A percentile compares a stretch with the other conserved stretches of the same genome.
Conservation (phyloP, 1,284 basidiomycete species). For the Leccinum proliferum region DNA sequence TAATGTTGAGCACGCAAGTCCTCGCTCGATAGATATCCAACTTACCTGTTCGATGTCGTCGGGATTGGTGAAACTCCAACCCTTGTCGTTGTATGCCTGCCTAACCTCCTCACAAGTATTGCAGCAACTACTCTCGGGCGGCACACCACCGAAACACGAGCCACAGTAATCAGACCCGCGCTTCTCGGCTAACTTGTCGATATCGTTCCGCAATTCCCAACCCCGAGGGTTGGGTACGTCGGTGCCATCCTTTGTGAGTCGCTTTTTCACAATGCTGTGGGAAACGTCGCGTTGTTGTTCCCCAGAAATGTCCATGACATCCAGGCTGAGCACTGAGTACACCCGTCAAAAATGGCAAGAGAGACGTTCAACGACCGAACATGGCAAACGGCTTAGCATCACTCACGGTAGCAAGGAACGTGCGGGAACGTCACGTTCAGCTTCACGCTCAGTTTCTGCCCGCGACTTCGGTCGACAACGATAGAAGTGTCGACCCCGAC, state of each 20-base stretch:
- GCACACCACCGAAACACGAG: constrained; percentile 93
- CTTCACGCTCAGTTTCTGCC: constrained; percentile 89
- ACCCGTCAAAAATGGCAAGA: not conserved
- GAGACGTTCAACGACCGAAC: constrained; percentile 2
- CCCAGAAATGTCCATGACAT: constrained; percentile 98
- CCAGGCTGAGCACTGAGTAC: constrained; percentile 80
- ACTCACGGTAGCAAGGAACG: constrained; percentile 95
- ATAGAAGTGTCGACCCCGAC: constrained; percentile 87
- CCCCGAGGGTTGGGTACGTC: constrained; percentile 53
- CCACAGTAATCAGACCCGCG: constrained; percentile 78
- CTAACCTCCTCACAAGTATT: constrained; percentile 96
- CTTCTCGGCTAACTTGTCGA: constrained; percentile 71
- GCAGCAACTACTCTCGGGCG: constrained; percentile 84
- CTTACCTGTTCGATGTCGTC: constrained; percentile 89
- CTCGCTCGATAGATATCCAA: constrained; percentile 3
- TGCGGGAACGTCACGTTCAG: constrained; percentile 95
- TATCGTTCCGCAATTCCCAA: constrained; percentile 75
- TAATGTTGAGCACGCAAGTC: constrained; percentile 5
- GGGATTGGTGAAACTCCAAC: constrained; percentile 94
- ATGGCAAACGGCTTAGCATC: not conserved
- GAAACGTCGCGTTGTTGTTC: constrained; percentile 88
- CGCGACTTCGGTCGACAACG: constrained; percentile 89
- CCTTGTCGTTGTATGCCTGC: constrained; percentile 83
- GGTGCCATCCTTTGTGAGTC: constrained; percentile 61
- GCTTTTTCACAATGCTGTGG: constrained; percentile 86